A percentile compares a stretch with the other conserved stretches of the same genome.
Evolutionary conservation across 2,329 filamentous ascomycete genomes (phyloP).

Genomic region (Celoporthe dispersa): DNA sequence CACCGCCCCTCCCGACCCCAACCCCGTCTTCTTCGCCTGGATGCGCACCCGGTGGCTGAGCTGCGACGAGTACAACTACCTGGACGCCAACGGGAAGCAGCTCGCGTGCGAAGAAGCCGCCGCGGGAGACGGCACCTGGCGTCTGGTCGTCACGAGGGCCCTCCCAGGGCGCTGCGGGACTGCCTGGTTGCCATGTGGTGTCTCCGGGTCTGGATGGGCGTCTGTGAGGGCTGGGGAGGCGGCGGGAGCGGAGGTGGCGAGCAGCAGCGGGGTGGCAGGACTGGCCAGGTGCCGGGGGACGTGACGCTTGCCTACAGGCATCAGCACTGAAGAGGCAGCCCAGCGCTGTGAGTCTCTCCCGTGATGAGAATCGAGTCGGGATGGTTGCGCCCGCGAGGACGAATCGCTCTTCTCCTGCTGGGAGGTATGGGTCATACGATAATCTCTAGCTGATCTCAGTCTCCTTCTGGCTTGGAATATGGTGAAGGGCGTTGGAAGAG

Average conservation of each 20-base stretch:
- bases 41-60: constrained; percentile 10
- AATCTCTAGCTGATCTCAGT: too few species aligned
- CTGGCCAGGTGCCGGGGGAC: too few species aligned
- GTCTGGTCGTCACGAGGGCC: constrained; percentile 7
- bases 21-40: constrained; percentile 1
- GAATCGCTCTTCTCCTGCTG: too few species aligned
- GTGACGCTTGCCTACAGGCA: too few species aligned
- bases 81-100: constrained; percentile 5
- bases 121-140: background rate
- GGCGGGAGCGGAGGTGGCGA: background rate
- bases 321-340: too few species aligned
- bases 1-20: too few species aligned
- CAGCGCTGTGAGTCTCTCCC: too few species aligned
- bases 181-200: constrained; percentile 13
- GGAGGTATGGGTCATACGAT: too few species aligned
- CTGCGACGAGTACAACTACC: constrained; percentile 12
- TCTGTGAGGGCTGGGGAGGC: background rate
- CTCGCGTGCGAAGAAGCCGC: constrained; percentile 6
- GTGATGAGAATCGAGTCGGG: too few species aligned
- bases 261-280: background rate
- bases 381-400: too few species aligned
- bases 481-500: too few species aligned
- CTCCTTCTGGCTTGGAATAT: too few species aligned
- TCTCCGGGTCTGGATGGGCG: constrained; percentile 7
- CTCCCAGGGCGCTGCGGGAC: background rate